Evolutionary conservation across 306 rosid species (phyloP), one percentile per base, ranked within the genome.

Genomic region (Quercus robur): DNA sequence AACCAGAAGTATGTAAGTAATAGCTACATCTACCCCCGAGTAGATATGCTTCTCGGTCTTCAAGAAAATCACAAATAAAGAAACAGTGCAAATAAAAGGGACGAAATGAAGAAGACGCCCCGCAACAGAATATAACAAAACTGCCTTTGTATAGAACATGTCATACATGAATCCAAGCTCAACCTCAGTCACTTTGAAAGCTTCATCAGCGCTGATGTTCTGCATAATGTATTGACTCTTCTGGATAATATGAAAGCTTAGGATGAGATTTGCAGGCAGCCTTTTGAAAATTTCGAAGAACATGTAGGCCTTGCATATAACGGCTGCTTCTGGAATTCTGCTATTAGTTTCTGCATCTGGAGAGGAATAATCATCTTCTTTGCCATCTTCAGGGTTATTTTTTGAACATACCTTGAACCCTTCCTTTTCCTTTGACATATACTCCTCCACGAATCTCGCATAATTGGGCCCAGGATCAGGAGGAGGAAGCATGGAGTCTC

Each of bases 151-250:
- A 6, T 76, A 80, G 28, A 86, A 52, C 26, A 73, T 11, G 18
- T 86, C 86, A 54, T 75, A 77, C 72, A 80, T 18, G 23, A 86
- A 82, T 21, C 78, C 89, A 1, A 86, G 89, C 80, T 86, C 85
- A 1, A 86, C 3, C 71, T 82, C 89, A 10, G 82, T 62, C 66
- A 86, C 74, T 54, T 46, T 52, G 52, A 81, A 85, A 74, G 79
- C 85, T 21, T 26, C 72, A 0, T 35, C 23, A 28, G 30, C 30
- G 30, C 30, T 28, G 30, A 28, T 28, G 30, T 28, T 28, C 30
- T 28, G 30, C 30, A 28, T 28, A 2, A 28, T 28, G 3, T 30
- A 30, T 30, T 30, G 62, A 52, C 74, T 68, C 12, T 54, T 61
- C 1, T 55, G 2, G 4, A 57, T 25, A 12, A 74, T 75, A 55